These are phyloP conservation scores for Rhizopus sp. DNA, from an alignment of 371 early-diverging fungal species.

Conservation along the genomic window DNA sequence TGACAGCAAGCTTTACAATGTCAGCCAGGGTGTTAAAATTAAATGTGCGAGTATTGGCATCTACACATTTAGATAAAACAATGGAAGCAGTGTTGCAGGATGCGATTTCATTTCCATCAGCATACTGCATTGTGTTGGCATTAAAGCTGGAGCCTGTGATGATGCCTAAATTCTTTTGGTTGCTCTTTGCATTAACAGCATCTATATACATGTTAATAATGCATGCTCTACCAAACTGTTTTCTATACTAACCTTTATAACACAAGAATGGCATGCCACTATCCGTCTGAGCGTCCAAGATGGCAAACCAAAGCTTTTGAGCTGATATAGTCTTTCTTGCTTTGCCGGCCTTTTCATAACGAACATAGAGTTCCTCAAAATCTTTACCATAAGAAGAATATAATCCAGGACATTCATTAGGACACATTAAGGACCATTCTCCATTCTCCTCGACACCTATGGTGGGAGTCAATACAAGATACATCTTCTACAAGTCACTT, in stretches of 20 bases:
- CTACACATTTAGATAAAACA: constrained; percentile 94
- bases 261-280: constrained; percentile 99
- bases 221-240: not conserved
- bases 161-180: constrained; percentile 97
- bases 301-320: constrained; percentile 99
- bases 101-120: constrained; percentile 95
- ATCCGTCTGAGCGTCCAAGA: constrained; percentile 98
- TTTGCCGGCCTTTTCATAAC: constrained; percentile 88
- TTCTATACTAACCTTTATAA: constrained; percentile 84
- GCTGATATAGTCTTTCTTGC: constrained; percentile 92
- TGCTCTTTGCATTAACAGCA: constrained; percentile 94
- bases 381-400: constrained; percentile 95
- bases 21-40: constrained; percentile 77
- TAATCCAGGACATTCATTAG: constrained; percentile 94
- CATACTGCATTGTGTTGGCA: constrained; percentile 95
- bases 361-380: constrained; percentile 87
- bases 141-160: constrained; percentile 83
- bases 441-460: constrained; percentile 86
- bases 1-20: constrained; percentile 80
- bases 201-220: constrained; percentile 27
- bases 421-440: constrained; percentile 98
- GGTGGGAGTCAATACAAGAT: not conserved
- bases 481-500: not conserved
- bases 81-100: constrained; percentile 99
- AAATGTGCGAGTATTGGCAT: constrained; percentile 53